These are phyloP conservation scores for Cladobotryum mycophilum DNA, from an alignment of 2,329 filamentous ascomycete species.

Conservation along the genomic window DNA sequence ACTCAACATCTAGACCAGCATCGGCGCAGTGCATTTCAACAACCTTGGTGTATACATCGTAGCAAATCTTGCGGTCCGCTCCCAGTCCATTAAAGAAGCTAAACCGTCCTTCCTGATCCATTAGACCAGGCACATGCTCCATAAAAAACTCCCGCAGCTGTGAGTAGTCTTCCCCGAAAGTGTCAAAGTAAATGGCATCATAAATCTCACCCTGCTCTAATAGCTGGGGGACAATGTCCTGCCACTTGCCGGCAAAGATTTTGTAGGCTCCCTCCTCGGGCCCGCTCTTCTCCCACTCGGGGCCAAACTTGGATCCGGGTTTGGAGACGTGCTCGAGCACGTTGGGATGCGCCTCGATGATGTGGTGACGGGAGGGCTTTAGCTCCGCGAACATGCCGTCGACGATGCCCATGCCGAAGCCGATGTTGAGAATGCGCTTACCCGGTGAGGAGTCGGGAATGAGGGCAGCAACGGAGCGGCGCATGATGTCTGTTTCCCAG, in stretches of 20 bases:
- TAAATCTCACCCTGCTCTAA: conserved; percentile 64
- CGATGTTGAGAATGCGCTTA: conserved; percentile 73
- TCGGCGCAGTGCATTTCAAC: conserved; percentile 87
- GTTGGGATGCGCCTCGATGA: conserved; percentile 77
- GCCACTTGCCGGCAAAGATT: conserved; percentile 67
- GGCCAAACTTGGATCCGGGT: conserved; percentile 45
- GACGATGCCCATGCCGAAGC: conserved; percentile 87
- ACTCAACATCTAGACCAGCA: conserved; percentile 83
- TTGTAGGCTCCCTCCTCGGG: conserved; percentile 63
- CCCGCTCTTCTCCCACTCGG: conserved; percentile 47
- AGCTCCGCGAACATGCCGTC: conserved; percentile 69
- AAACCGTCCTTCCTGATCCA: conserved; percentile 68
- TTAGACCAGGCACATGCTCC: conserved; percentile 74
- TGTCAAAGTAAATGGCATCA: conserved; percentile 95
- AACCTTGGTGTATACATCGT: conserved; percentile 92
- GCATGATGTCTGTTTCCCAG: conserved; percentile 87
- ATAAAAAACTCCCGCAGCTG: conserved; percentile 83
- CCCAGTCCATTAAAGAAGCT: conserved; percentile 89
- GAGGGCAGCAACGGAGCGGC: conserved; percentile 63
- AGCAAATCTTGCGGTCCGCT: conserved; percentile 85
- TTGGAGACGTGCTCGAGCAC: conserved; percentile 60
- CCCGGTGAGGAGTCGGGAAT: conserved; percentile 42
- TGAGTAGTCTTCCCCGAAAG: conserved; percentile 88
- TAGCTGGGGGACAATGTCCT: conserved; percentile 66
- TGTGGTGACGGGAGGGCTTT: conserved; percentile 66